Base-by-base conservation (phyloP, 371 early-diverging fungal genomes). In the Edhazardia aedis region DNA sequence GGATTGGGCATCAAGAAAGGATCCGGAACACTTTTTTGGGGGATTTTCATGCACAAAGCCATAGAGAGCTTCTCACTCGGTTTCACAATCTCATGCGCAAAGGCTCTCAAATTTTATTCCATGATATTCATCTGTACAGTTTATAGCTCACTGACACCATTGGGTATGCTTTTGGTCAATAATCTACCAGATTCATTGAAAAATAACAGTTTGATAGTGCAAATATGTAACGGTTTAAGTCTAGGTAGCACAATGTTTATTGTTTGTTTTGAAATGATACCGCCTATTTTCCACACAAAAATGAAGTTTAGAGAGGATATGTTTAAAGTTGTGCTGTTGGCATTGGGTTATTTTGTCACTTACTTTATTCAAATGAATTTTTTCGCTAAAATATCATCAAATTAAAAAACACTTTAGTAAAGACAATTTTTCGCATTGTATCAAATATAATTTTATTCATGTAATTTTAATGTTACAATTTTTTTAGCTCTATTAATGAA, bases 251-350 rank as follows among this genome's bases (percentile, higher is more conserved):
- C 67, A 28, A 56, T 66, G 47, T 71, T 65, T 61, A 65, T 71
- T 53, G 68, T 71, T 14, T 62, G 59, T 44, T 51, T 71, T 14
- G 72, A 71, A 58, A 65, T 67, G 64, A 58, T 71, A 24, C 64
- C 65, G 11, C 59, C 55, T 36, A 23, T 44, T 38, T 52, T 70
- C 21, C 67, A 65, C 47, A 48, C 56, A n/a, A n/a, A n/a, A n/a
- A n/a, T n/a, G n/a, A n/a, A n/a, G n/a, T n/a, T n/a, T n/a, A n/a
- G n/a, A n/a, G n/a, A n/a, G n/a, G n/a, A n/a, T n/a, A n/a, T n/a
- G n/a, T n/a, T n/a, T n/a, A n/a, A n/a, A n/a, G n/a, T n/a, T n/a
- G n/a, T n/a, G n/a, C n/a, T n/a, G n/a, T n/a, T n/a, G n/a, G n/a
- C n/a, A n/a, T n/a, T n/a, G n/a, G n/a, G n/a, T n/a, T n/a, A n/a